Percentiles rank a stretch among this genome's conserved stretches.
Evolutionary conservation across 148 eudicot genomes (phyloP).

Genomic region (Bassia scoparia): DNA sequence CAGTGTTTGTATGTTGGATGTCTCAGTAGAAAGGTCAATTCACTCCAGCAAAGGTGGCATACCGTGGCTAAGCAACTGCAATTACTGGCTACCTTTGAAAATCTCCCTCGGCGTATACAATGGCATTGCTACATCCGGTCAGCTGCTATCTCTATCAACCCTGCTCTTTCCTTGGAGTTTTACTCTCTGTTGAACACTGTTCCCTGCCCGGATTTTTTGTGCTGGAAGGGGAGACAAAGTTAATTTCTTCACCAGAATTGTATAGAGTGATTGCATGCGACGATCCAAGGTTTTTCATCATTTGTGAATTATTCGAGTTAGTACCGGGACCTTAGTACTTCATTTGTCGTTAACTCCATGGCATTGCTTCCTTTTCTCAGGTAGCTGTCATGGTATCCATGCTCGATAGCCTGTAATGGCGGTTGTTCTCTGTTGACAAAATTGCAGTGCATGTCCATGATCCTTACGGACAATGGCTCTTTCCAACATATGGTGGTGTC

Average conservation of each 20-base stretch:
- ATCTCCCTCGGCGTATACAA: conserved; percentile 91
- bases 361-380: conserved; percentile 31
- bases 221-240: too few species aligned
- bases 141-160: conserved; percentile 5
- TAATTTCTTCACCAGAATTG: not conserved
- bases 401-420: conserved; percentile 65
- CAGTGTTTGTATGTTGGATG: conserved; percentile 91
- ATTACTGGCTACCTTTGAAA: conserved; percentile 82
- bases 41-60: conserved; percentile 80
- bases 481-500: conserved; percentile 59
- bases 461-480: conserved; percentile 67
- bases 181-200: not conserved
- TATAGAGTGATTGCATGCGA: not conserved
- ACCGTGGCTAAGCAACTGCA: conserved; percentile 85
- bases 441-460: conserved; percentile 73
- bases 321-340: not conserved
- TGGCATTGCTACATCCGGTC: conserved; percentile 92
- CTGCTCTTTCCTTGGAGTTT: not conserved
- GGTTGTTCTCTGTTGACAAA: conserved; percentile 51
- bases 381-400: conserved; percentile 58
- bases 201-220: not conserved
- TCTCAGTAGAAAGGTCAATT: conserved; percentile 81
- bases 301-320: too few species aligned
- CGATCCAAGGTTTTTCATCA: not conserved
- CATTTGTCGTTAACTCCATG: not conserved